phyloP scores from a whole-genome alignment of 345 rosid genomes.

The Microthlaspi erraticum region DNA sequence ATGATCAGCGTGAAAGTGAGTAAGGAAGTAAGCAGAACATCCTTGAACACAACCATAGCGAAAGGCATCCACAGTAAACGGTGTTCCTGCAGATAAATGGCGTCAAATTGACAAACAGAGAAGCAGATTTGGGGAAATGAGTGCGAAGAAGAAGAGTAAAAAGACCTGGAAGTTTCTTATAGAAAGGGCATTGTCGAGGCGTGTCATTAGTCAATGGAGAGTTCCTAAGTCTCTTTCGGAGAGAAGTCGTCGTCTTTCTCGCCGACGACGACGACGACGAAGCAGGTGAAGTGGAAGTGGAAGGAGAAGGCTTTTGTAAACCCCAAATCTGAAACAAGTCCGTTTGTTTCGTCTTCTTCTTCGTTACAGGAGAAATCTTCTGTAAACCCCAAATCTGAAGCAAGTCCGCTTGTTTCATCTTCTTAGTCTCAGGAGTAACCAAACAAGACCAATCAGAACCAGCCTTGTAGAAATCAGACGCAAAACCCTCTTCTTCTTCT shows the following conservation, averaged over 20 bases:
- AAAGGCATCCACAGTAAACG: conserved; percentile 79
- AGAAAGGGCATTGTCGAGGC: conserved; percentile 71
- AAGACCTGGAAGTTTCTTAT: conserved; percentile 75
- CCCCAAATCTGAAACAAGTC: conserved; percentile 73
- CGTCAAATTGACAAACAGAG: conserved; percentile 10
- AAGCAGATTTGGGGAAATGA: not conserved
- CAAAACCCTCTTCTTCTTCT: conserved; percentile 53
- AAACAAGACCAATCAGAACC: conserved; percentile 73
- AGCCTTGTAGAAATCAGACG: conserved; percentile 64
- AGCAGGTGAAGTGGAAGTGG: conserved; percentile 34
- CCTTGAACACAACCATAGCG: conserved; percentile 68
- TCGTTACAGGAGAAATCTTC: conserved; percentile 36
- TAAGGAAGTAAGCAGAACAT: conserved; percentile 75
- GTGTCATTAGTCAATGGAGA: conserved; percentile 28
- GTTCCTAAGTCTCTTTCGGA: conserved; percentile 23
- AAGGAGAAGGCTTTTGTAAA: conserved; percentile 48
- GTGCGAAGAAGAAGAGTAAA: not conserved
- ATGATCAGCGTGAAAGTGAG: conserved; percentile 82
- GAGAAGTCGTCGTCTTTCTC: not conserved
- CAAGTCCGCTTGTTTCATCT: conserved; percentile 45
- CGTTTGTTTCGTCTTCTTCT: conserved; percentile 58
- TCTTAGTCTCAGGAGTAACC: conserved; percentile 25
- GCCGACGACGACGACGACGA: conserved; percentile 12
- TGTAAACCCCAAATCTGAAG: conserved; percentile 68
- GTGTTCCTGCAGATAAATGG: conserved; percentile 55